A percentile compares a stretch with the other conserved stretches of the same genome.
These are phyloP conservation scores for Kwoniella pini DNA, from an alignment of 768 basidiomycete genomes.

Conservation along the genomic window DNA sequence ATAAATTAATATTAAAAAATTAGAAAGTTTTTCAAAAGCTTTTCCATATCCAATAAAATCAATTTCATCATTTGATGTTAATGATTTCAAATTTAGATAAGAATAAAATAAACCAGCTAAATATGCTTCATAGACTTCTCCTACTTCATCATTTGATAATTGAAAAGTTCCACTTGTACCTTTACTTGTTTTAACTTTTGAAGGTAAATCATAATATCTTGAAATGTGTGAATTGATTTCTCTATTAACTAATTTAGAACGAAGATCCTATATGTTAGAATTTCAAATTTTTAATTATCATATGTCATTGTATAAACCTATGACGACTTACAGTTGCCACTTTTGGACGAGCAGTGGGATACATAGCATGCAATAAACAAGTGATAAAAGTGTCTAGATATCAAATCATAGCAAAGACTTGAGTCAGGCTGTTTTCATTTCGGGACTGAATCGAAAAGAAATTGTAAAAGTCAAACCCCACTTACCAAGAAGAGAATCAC, in stretches of 20 bases:
- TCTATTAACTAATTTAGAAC: slow-evolving; percentile 3
- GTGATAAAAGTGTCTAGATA: slow-evolving; percentile 18
- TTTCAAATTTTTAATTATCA: too few species aligned
- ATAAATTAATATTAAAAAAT: slow-evolving; percentile 5
- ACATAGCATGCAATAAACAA: slow-evolving; percentile 1
- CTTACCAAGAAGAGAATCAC: slow-evolving; percentile 29
- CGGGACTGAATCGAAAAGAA: too few species aligned
- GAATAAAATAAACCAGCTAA: slow-evolving; percentile 12
- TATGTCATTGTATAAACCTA: too few species aligned
- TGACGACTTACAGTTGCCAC: slow-evolving; percentile 8
- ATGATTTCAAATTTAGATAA: too few species aligned
- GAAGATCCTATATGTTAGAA: slow-evolving; percentile 16
- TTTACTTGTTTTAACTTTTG: neutral
- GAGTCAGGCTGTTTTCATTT: too few species aligned
- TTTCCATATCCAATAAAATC: neutral
- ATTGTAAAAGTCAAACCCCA: neutral
- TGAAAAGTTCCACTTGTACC: neutral
- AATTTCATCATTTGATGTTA: neutral
- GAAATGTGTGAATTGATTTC: slow-evolving; percentile 13
- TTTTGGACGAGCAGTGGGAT: neutral
- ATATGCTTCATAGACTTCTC: slow-evolving; percentile 15
- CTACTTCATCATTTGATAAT: slow-evolving; percentile 4
- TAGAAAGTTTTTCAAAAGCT: slow-evolving; percentile 8
- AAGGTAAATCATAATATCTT: slow-evolving; percentile 1
- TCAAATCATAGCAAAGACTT: too few species aligned